These are phyloP conservation scores for Tardiomyces digboiensis DNA, from an alignment of 1,139 yeast genomes.

Conservation along the genomic window DNA sequence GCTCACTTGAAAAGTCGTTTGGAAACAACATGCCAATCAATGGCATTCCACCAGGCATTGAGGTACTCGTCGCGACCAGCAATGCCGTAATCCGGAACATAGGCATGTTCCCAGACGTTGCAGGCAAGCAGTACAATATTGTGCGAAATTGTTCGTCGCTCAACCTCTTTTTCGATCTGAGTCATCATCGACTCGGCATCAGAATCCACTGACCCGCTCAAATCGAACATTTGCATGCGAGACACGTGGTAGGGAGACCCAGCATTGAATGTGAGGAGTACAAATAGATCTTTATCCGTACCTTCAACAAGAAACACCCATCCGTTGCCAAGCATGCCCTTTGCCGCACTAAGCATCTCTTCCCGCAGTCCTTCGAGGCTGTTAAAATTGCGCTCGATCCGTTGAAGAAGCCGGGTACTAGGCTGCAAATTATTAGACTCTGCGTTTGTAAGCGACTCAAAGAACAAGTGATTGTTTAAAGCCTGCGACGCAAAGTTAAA, in stretches of 20 bases:
- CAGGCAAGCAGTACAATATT: constrained; percentile 71
- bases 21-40: constrained; percentile 76
- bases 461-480: constrained; percentile 85
- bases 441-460: constrained; percentile 47
- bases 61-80: constrained; percentile 67
- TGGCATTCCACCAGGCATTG: constrained; percentile 64
- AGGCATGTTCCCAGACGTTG: constrained; percentile 86
- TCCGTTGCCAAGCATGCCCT: constrained; percentile 58
- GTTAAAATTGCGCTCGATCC: constrained; percentile 32
- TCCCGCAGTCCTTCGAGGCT: constrained; percentile 44
- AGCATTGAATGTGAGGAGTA: constrained; percentile 62
- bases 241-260: constrained; percentile 86
- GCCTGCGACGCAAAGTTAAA: constrained; percentile 89
- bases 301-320: constrained; percentile 85
- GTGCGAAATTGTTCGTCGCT: constrained; percentile 45
- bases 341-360: constrained; percentile 47
- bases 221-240: constrained; percentile 65
- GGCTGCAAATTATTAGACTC: constrained; percentile 23
- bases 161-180: constrained; percentile 37
- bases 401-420: constrained; percentile 17
- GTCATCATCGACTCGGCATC: constrained; percentile 27
- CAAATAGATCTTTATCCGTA: constrained; percentile 52
- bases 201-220: constrained; percentile 60
- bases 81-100: constrained; percentile 73
- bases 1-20: constrained; percentile 17